These are phyloP conservation scores for Trichoderma koningii DNA, from an alignment of 2,329 filamentous ascomycete genomes.

Conservation along the genomic window DNA sequence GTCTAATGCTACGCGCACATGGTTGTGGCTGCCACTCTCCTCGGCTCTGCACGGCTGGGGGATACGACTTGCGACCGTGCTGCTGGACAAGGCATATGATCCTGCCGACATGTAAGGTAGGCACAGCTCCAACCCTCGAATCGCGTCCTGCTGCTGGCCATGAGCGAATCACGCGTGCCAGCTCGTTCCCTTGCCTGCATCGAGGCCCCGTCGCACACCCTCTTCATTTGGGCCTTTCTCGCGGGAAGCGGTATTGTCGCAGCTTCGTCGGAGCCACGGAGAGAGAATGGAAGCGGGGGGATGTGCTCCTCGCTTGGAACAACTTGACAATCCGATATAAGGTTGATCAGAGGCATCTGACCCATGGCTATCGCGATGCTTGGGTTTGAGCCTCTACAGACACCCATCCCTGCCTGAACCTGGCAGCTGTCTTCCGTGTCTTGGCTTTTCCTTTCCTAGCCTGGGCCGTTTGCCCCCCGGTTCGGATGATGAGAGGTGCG, in stretches of 20 bases:
- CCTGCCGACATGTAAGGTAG: constrained; percentile 9
- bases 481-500: constrained; percentile 1
- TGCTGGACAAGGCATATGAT: constrained; percentile 19
- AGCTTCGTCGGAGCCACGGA: background rate
- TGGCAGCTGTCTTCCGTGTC: constrained; percentile 18
- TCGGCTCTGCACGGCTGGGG: background rate
- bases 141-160: background rate
- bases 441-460: constrained; percentile 15
- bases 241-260: background rate
- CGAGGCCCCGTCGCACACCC: background rate
- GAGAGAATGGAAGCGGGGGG: background rate
- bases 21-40: background rate
- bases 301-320: background rate
- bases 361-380: constrained; percentile 20
- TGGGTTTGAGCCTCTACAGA: background rate
- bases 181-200: constrained; percentile 8
- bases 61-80: background rate
- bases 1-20: constrained; percentile 15
- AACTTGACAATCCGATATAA: constrained; percentile 2
- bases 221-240: background rate
- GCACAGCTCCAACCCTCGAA: constrained; percentile 5
- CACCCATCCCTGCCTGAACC: constrained; percentile 13
- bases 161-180: constrained; percentile 1
- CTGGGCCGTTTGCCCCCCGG: constrained; percentile 8
- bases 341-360: constrained; percentile 22